phyloP scores from a whole-genome alignment of 2,329 filamentous ascomycete genomes.

The Malbranchea cinnamomea region DNA sequence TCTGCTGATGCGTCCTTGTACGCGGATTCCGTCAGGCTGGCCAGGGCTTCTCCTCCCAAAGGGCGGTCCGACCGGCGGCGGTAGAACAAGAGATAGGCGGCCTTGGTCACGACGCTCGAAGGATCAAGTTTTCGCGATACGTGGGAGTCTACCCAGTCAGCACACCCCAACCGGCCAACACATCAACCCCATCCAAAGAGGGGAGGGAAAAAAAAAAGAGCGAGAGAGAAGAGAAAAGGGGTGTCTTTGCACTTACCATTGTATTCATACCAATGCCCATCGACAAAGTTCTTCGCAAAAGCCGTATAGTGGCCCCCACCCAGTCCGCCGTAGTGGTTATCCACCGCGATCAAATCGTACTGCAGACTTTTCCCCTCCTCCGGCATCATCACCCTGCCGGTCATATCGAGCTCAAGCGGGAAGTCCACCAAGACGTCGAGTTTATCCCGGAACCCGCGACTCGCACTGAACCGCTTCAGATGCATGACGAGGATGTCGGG shows the following conservation, averaged over 20 bases:
- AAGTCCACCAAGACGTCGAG: conserved; percentile 85
- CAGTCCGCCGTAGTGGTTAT: conserved; percentile 87
- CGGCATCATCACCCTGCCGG: conserved; percentile 59
- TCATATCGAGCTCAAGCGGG: conserved; percentile 73
- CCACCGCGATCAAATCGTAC: conserved; percentile 89
- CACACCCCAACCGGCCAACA: too few relatives aligned
- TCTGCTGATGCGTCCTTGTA: conserved; percentile 38
- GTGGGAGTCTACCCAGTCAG: conserved; percentile 54
- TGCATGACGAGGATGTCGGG: conserved; percentile 93
- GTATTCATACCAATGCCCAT: conserved; percentile 86
- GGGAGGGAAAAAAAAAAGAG: conserved; percentile 1
- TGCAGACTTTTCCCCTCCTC: conserved; percentile 68
- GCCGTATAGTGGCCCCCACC: conserved; percentile 95
- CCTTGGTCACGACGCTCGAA: conserved; percentile 50
- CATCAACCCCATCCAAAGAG: too few relatives aligned
- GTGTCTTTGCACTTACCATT: conserved; percentile 52
- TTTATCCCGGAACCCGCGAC: conserved; percentile 72
- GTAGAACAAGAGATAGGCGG: conserved; percentile 92
- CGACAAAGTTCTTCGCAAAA: conserved; percentile 80
- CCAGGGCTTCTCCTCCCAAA: conserved; percentile 64
- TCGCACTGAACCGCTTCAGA: conserved; percentile 85
- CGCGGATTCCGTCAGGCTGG: conserved; percentile 52
- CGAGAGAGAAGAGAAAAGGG: not conserved
- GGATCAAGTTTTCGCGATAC: conserved; percentile 49
- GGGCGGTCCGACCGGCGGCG: conserved; percentile 63